A percentile compares a stretch with the other conserved stretches of the same genome.
phyloP scores from a whole-genome alignment of 169 alveolate genomes.

The Plasmodium adleri region DNA sequence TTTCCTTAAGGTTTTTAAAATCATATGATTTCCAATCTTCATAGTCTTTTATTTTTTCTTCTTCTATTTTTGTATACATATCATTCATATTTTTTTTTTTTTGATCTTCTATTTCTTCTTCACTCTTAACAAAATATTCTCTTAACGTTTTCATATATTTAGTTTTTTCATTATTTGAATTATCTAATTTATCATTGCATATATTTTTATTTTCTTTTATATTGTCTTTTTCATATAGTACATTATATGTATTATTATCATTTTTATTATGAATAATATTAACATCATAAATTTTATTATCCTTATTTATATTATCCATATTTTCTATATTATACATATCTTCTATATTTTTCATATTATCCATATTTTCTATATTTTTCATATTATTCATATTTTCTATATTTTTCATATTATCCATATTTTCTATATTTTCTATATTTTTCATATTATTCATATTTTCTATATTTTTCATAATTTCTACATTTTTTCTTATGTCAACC shows the following conservation, averaged over 20 bases:
- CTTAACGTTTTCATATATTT: background rate
- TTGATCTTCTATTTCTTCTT: background rate
- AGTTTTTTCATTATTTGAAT: background rate
- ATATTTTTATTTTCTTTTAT: too few species aligned
- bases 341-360: too few species aligned
- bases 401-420: background rate
- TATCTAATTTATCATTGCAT: conserved; percentile 1
- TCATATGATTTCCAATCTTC: background rate
- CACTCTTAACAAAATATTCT: background rate
- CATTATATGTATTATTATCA: background rate
- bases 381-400: too few species aligned
- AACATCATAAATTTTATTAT: background rate
- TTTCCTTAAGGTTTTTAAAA: conserved; percentile 24
- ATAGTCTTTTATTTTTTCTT: background rate
- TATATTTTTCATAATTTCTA: background rate
- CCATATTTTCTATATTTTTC: too few species aligned
- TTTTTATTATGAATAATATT: background rate
- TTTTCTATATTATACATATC: background rate
- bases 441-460: background rate
- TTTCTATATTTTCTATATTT: background rate
- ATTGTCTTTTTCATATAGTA: background rate
- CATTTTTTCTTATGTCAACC: background rate
- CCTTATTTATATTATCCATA: background rate
- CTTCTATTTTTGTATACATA: background rate
- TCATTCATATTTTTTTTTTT: conserved; percentile 1